Evolutionary conservation across 1,139 yeast species (phyloP), one percentile per base, ranked within the genome.

Genomic region (Schizosaccharomyces versatilis): DNA sequence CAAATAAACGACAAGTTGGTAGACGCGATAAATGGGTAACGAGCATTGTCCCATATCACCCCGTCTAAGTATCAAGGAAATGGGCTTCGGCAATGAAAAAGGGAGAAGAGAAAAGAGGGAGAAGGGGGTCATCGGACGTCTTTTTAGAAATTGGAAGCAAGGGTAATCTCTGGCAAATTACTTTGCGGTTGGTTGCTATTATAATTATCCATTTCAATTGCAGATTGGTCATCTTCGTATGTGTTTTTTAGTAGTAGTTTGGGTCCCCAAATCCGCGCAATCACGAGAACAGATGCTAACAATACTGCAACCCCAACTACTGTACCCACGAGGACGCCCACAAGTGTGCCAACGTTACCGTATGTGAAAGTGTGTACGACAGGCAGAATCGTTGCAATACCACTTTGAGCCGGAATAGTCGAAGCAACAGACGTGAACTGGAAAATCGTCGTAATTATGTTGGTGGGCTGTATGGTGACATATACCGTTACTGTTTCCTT

Each of bases 81-180:
- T 24, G 32, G 32, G 32, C 32, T 24, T 24, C 5, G 32, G 32
- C 32, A 24, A 3, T n/a, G n/a, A 24, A 5, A 24, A 24, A 24
- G 32, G 5, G 32, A 24, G 32, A 24, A 24, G 32, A 76, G 82
- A 49, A 49, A 81, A 24, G 32, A 24, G 32, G 32, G 32, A 24
- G 5, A 24, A 24, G 32, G 32, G 32, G 32, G 5, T 24, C 5
- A 24, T 24, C 32, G 5, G 32, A 24, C 32, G 32, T 24, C 32
- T 24, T 24, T 24, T 32, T 44, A 44, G 14, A 44, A 44, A 44
- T 44, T 44, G 14, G 49, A 44, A 44, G 49, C 49, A 32, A 19
- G 32, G 7, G 49, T 44, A 32, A 44, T 44, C 19, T 44, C 38
- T 44, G 49, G 49, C 32, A 24, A 3, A 24, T 24, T 24, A 24